Percentiles rank a stretch among this genome's conserved stretches.
Conservation (phyloP, 2,329 filamentous ascomycete genomes). For the Metarhizium guizhouense region DNA sequence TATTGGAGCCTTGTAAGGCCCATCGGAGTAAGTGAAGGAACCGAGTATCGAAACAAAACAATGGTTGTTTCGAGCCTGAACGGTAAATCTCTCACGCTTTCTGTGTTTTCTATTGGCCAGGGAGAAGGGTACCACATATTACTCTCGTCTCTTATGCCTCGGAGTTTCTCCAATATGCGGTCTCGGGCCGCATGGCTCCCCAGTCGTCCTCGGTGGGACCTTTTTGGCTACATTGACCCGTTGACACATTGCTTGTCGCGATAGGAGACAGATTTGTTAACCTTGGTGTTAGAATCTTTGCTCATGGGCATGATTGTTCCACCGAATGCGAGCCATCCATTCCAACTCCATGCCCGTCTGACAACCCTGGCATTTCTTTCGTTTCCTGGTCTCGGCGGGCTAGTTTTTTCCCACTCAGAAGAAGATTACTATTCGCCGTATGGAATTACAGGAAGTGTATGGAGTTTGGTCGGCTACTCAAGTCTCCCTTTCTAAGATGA, state of each 20-base stretch:
- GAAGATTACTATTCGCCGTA: background rate
- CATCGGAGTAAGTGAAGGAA: background rate
- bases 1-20: no score
- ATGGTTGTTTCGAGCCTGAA: background rate
- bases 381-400: background rate
- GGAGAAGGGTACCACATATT: background rate
- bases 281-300: background rate
- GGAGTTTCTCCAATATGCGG: background rate
- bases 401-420: background rate
- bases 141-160: background rate
- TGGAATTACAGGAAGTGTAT: background rate
- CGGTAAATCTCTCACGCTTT: no score
- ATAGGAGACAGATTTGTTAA: background rate
- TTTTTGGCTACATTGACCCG: background rate
- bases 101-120: no score
- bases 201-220: background rate
- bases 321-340: background rate
- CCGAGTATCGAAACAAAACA: background rate
- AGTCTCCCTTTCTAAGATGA: background rate
- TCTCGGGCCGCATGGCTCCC: background rate
- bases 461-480: background rate
- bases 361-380: background rate
- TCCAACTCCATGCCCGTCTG: background rate
- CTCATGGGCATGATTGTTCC: background rate
- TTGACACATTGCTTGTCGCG: background rate